Conservation (phyloP, 164 flowering plant genomes). For the Vitis rotundifolia region DNA sequence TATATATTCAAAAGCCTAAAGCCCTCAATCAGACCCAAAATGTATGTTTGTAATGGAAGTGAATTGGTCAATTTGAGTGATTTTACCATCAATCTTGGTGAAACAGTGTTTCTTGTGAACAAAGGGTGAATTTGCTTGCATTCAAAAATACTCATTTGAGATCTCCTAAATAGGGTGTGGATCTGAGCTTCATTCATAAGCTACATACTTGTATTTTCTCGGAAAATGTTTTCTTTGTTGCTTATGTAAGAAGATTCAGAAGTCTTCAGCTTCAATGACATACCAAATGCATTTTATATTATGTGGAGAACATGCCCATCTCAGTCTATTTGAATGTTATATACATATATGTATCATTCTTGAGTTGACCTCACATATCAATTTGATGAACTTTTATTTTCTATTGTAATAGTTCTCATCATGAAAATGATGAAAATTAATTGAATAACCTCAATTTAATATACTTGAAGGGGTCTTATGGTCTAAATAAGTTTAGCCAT, state of each 20-base stretch:
- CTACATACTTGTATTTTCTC: not conserved
- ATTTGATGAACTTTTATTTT: constrained; percentile 19
- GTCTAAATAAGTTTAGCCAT: too few relatives aligned
- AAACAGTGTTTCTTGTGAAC: constrained; percentile 7
- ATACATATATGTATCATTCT: too few relatives aligned
- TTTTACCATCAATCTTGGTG: constrained; percentile 19
- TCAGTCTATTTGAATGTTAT: too few relatives aligned
- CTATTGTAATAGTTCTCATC: too few relatives aligned
- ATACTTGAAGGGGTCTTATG: too few relatives aligned
- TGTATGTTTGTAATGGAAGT: too few relatives aligned
- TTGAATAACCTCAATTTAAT: too few relatives aligned
- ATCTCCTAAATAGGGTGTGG: not conserved
- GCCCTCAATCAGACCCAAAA: too few relatives aligned
- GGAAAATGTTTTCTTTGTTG: not conserved
- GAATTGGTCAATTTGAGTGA: too few relatives aligned
- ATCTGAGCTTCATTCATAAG: not conserved
- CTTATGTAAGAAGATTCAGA: not conserved
- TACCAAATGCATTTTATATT: not conserved
- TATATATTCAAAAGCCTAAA: too few relatives aligned
- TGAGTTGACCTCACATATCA: constrained; percentile 9
- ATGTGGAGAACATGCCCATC: not conserved
- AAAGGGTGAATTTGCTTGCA: constrained; percentile 24
- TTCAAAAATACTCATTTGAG: not conserved
- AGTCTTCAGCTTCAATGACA: not conserved
- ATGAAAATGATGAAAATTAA: too few relatives aligned